phyloP scores from a whole-genome alignment of 2,329 filamentous ascomycete species.

The Canariomyces notabilis region DNA sequence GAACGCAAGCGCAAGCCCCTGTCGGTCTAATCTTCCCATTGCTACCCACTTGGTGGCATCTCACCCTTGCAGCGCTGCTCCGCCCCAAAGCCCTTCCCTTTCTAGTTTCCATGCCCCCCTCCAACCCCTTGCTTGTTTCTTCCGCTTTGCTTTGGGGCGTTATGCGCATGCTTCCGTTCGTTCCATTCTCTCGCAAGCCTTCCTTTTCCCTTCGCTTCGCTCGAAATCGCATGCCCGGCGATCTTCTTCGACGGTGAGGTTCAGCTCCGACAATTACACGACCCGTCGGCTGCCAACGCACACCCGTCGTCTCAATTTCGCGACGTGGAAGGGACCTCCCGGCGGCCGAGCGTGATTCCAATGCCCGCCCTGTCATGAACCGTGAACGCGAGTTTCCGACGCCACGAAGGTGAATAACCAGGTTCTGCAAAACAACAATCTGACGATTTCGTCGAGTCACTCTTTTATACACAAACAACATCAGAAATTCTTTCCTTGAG shows the following conservation, averaged over 20 bases:
- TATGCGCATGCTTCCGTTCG: constrained; percentile 16
- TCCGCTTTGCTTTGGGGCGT: constrained; percentile 8
- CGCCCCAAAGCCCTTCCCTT: constrained; percentile 23
- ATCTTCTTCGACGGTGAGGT: constrained; percentile 24
- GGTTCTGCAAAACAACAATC: constrained; percentile 22
- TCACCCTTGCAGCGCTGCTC: constrained; percentile 25
- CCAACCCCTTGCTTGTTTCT: constrained; percentile 21
- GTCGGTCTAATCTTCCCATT: constrained; percentile 23
- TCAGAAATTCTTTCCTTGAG: constrained; percentile 8
- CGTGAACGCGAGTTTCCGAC: constrained; percentile 22
- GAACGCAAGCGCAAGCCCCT: constrained; percentile 16
- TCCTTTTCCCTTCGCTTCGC: constrained; percentile 21
- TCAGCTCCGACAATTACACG: constrained; percentile 24
- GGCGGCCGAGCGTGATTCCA: constrained; percentile 26
- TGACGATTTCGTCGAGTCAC: constrained; percentile 45
- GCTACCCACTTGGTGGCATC: constrained; percentile 14
- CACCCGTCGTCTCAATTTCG: constrained; percentile 14
- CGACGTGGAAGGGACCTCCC: constrained; percentile 21
- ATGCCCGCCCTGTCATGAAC: constrained; percentile 29
- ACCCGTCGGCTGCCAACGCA: constrained; percentile 21
- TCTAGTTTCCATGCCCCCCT: constrained; percentile 21
- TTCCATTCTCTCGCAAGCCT: constrained; percentile 20
- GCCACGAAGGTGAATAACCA: constrained; percentile 25
- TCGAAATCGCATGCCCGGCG: constrained; percentile 26
- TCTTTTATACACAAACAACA: constrained; percentile 34